Evolutionary conservation across 2,329 filamentous ascomycete genomes (phyloP), one percentile per base, ranked within the genome.

Genomic region (Alternaria arborescens): DNA sequence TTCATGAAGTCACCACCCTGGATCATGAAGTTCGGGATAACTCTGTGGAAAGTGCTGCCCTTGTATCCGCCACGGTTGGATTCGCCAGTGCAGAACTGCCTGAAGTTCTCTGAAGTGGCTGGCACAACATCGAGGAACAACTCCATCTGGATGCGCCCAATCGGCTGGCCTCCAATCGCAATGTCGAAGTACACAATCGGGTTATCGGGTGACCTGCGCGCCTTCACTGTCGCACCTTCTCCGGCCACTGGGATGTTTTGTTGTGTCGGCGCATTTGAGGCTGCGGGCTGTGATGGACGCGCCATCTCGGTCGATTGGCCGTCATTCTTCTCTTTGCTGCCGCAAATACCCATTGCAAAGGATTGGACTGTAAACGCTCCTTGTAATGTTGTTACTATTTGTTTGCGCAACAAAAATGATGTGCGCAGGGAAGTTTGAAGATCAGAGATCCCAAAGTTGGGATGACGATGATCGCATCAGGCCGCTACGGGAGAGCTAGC

Each of bases 21-120:
- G 60, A 98, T 97, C 95, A 98, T 98, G 82, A 98, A 98, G 74
- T 97, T 97, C 58, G 91, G 88, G 70, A 99, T 98, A 12, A 96
- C 89, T 73, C 92, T 91, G 87, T 96, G 92, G 89, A 95, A 96
- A 65, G 85, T 84, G 71, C 91, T 94, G 73, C 87, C 88, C 80
- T 87, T 82, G 86, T 94, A 96, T 71, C 91, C 91, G 79, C 90
- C 88, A 73, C 90, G 91, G 81, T 91, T 86, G 69, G 85, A 88
- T 83, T 91, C 86, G 66, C 85, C 85, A 66, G 88, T 92, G 88
- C 90, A 92, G 75, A 94, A 90, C 79, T 88, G 87, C 70, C 86
- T 86, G 87, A 94, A 94, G 87, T 94, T 94, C 79, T 86, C 83
- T 70, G 87, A 84, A 55, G 93, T 97, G 86, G 90, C 94, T 79